These are phyloP conservation scores for Ceratocystis destructans DNA, from an alignment of 2,329 filamentous ascomycete species.

Conservation along the genomic window DNA sequence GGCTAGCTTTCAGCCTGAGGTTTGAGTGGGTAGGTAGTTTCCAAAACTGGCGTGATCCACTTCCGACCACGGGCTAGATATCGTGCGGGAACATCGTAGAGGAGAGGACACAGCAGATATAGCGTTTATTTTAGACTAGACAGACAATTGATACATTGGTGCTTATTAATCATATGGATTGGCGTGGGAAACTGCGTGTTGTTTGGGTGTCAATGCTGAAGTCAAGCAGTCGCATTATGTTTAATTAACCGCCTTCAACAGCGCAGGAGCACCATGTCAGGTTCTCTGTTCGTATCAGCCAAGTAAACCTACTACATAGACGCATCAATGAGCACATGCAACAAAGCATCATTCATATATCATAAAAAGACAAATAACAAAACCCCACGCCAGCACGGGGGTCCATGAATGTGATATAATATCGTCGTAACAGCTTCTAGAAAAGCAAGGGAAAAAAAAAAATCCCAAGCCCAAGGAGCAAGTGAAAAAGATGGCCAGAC, in stretches of 20 bases:
- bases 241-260: too few relatives aligned
- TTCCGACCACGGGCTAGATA: background rate
- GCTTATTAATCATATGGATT: too few relatives aligned
- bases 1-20: slow-evolving; percentile 3
- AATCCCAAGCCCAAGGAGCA: background rate
- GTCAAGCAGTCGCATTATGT: too few relatives aligned
- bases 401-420: slow-evolving; percentile 2
- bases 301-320: background rate
- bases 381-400: background rate
- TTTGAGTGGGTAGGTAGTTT: background rate
- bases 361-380: background rate
- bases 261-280: too few relatives aligned
- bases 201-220: too few relatives aligned
- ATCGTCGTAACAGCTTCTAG: background rate
- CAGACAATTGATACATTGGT: too few relatives aligned
- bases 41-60: slow-evolving; percentile 5
- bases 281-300: background rate
- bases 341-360: background rate
- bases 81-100: background rate
- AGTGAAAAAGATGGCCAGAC: too few relatives aligned
- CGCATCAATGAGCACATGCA: background rate
- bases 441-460: background rate
- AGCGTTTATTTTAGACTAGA: too few relatives aligned
- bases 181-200: too few relatives aligned
- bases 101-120: too few relatives aligned